Base-by-base conservation (phyloP, 257 asterid genomes). In the Primulina tabacum region DNA sequence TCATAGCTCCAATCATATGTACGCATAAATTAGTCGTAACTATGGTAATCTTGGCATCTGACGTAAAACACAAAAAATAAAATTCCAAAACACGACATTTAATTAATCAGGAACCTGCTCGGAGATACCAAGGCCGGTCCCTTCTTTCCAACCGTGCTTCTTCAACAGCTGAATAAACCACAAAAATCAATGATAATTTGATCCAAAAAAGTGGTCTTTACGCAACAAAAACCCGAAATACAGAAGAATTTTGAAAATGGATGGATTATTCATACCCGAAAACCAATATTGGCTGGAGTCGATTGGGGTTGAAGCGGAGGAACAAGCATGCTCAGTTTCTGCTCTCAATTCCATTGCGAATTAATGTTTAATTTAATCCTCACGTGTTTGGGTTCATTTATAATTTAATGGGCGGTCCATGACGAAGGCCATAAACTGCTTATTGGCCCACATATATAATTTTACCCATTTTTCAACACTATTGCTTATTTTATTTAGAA, bases 281-380 rank as follows among this genome's bases (percentile, higher is more conserved):
- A 85, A 6, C 90, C 90, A 32, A 85, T 75, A 71, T 85, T 85
- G 11, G 90, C 80, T n/a, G 4, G 90, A 85, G 65, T 80, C 73
- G 33, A 85, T 82, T 20, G 90, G 90, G 26, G 62, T 82, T 24
- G 82, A 78, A 62, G 79, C n/a, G 56, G 85, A 80, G 26, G 78
- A 52, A 16, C 75, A 43, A 43, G n/a, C n/a, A 3, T 43, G n/a
- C 53, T 0, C n/a, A 0, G 53, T 10, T 11, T 8, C 53, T 2
- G 53, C 53, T 43, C 53, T 12, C 16, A 43, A 43, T 43, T 43
- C 53, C 53, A 43, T 43, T 43, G 5, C 17, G n/a, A 8, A 34
- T 34, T 34, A 34, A 43, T 38, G 14, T 38, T 38, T 2, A 38
- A 8, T 38, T 34, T 10, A 16, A 38, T 10, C 50, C 50, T 37